phyloP scores from a whole-genome alignment of 2,329 filamentous ascomycete genomes.

The Pseudocercospora pini-densiflorae region DNA sequence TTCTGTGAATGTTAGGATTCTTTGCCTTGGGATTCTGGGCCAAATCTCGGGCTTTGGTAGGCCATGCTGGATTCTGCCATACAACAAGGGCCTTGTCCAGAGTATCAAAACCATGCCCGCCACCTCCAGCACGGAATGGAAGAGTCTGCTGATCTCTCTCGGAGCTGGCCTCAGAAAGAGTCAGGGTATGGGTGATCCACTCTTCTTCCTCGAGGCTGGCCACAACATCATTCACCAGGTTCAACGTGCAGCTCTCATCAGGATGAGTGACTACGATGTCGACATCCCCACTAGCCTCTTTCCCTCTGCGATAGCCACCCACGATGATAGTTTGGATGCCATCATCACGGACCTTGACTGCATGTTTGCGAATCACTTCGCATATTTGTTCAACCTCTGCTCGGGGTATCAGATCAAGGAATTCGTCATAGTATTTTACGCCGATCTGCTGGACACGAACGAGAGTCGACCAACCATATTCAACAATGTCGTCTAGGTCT shows the following conservation, averaged over 20 bases:
- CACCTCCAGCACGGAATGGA: conserved; percentile 53
- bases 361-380: conserved; percentile 66
- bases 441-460: conserved; percentile 89
- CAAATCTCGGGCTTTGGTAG: conserved; percentile 44
- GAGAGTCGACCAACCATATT: conserved; percentile 76
- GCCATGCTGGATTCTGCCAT: conserved; percentile 73
- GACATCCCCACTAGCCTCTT: conserved; percentile 75
- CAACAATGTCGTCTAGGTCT: conserved; percentile 83
- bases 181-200: conserved; percentile 82
- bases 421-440: conserved; percentile 90
- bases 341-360: conserved; percentile 62
- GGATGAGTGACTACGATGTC: conserved; percentile 84
- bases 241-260: conserved; percentile 67
- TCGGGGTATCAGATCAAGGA: conserved; percentile 72
- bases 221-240: conserved; percentile 76
- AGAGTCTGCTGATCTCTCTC: conserved; percentile 71
- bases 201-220: conserved; percentile 67
- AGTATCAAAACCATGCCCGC: conserved; percentile 75
- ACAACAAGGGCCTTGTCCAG: conserved; percentile 92
- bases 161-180: conserved; percentile 70
- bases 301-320: conserved; percentile 82
- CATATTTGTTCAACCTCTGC: conserved; percentile 74
- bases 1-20: conserved; percentile 76
- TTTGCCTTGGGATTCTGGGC: conserved; percentile 47
- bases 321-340: conserved; percentile 68